phyloP scores from a whole-genome alignment of 2,329 filamentous ascomycete genomes.

The Hyphodiscus sp. region DNA sequence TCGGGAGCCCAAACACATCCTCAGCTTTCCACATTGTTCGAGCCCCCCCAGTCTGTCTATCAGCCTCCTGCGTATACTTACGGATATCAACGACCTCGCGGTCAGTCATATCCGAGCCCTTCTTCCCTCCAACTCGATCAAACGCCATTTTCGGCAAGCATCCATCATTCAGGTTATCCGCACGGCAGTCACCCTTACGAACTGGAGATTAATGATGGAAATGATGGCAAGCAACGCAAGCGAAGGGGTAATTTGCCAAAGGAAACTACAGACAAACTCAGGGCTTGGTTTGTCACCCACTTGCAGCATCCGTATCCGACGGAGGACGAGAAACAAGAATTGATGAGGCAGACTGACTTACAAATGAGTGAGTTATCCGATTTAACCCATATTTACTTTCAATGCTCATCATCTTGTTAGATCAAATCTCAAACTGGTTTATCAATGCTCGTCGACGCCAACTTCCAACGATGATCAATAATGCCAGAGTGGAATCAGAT shows the following conservation, averaged over 20 bases:
- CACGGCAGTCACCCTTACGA: constrained; percentile 6
- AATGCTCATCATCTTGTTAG: constrained; percentile 29
- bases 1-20: constrained; percentile 11
- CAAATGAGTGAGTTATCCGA: constrained; percentile 63
- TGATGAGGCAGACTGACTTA: constrained; percentile 70
- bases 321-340: constrained; percentile 78
- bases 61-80: constrained; percentile 1
- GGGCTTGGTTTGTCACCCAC: constrained; percentile 74
- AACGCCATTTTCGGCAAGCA: constrained; percentile 20
- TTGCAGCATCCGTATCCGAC: constrained; percentile 77
- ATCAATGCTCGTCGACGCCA: constrained; percentile 69
- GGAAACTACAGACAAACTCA: constrained; percentile 75
- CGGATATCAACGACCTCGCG: constrained; percentile 9
- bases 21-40: constrained; percentile 7
- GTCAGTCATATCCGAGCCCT: neutral
- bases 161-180: constrained; percentile 6
- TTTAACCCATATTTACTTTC: neutral
- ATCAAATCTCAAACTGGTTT: constrained; percentile 75
- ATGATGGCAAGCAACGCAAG: constrained; percentile 36
- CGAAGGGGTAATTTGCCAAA: constrained; percentile 85
- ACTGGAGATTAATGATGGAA: constrained; percentile 10
- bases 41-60: constrained; percentile 6
- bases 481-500: constrained; percentile 27
- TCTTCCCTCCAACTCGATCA: constrained; percentile 13
- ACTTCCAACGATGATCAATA: constrained; percentile 36